Conservation (phyloP, 345 rosid genomes). For the Excoecaria agallocha region DNA sequence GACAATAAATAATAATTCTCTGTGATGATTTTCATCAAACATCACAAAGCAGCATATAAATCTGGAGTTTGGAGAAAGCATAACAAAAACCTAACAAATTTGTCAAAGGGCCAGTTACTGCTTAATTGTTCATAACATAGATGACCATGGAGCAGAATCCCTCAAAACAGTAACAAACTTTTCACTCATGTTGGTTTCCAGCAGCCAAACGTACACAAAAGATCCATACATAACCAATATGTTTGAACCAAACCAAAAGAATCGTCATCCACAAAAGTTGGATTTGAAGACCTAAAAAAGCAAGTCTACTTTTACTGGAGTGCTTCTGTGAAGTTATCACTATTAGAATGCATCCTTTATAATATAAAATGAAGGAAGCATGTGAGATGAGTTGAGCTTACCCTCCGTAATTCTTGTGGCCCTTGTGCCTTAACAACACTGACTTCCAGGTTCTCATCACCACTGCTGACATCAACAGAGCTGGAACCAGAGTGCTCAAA, state of each 20-base stretch:
- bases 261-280: background rate
- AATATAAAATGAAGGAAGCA: background rate
- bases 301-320: background rate
- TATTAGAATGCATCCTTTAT: background rate
- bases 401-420: constrained; percentile 56
- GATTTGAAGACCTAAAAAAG: background rate
- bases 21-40: background rate
- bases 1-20: background rate
- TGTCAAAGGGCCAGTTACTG: background rate
- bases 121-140: background rate
- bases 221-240: background rate
- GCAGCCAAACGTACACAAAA: background rate
- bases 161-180: background rate
- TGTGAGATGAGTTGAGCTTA: constrained; percentile 32
- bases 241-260: background rate
- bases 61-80: background rate
- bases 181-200: background rate
- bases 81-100: background rate
- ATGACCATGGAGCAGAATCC: background rate
- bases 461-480: constrained; percentile 38
- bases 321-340: background rate
- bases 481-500: constrained; percentile 45
- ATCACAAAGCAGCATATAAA: constrained; percentile 1
- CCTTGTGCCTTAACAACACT: constrained; percentile 25
- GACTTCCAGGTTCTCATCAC: constrained; percentile 28